Base-by-base conservation (phyloP, 495 filamentous ascomycete species). In the Friedmanniomyces simplex region DNA sequence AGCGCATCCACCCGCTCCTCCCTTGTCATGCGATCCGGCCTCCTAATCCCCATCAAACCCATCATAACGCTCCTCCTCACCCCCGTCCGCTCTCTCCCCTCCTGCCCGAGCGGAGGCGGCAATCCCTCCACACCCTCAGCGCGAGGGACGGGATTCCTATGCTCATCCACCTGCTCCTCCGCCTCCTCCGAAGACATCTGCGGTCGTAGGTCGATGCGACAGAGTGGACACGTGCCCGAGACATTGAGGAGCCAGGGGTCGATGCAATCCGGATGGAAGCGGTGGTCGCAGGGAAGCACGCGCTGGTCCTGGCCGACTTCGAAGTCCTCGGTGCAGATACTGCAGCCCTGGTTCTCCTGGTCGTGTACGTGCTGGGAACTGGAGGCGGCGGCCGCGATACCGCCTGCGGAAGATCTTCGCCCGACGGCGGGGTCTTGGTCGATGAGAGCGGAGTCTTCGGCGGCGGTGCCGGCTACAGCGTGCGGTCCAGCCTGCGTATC, bases 241-340 rank as follows among this genome's bases (percentile, higher is more conserved):
- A 97, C 84, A 60, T 97, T 96, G 59, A 97, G 77, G 25, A 98
- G 74, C 93, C 93, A 98, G 1, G 93, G 93, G 66, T 98, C 93
- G 56, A 98, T 86, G 67, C 93, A 98, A 24, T 86, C 85, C 0
- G 89, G 89, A 66, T 98, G 93, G 71, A 90, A 98, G 62, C 91
- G 88, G 75, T 98, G 93, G 58, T 88, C 79, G 71, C 93, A 98
- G 11, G 93, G 93, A 11, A 98, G 74, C 0, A 98, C 88, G 28
- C 93, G 84, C 53, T 97, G 78, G 67, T 97, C 91, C 67, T 97
- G 83, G 37, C 94, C 94, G 56, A 85, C 82, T 46, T 81, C 78
- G 63, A 98, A 98, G 66, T 96, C 93, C 57, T 97, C 94, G 16
- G 91, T 95, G 78, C 85, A 72, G 61, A 96, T 95, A 1, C 88